A percentile compares a stretch with the other conserved stretches of the same genome.
Conservation (phyloP, 2,329 filamentous ascomycete species). For the Balansia obtecta region DNA sequence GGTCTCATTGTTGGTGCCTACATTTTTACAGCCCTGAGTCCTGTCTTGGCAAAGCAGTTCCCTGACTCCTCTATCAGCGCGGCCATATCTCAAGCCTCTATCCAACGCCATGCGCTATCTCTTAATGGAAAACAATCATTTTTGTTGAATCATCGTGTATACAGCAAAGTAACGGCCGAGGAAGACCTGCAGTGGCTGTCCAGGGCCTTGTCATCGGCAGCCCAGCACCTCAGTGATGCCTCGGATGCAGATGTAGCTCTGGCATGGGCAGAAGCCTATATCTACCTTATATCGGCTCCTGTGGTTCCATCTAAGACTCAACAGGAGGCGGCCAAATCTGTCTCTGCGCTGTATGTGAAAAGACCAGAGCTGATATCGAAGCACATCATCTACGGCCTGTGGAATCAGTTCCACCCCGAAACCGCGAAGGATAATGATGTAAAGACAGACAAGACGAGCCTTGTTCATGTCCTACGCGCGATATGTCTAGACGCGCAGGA, state of each 20-base stretch:
- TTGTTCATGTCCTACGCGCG: constrained; percentile 48
- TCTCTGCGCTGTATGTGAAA: constrained; percentile 54
- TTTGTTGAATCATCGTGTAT: constrained; percentile 72
- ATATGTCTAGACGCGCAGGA: constrained; percentile 51
- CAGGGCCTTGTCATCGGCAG: constrained; percentile 53
- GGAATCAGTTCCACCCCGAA: constrained; percentile 63
- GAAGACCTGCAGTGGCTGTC: constrained; percentile 72
- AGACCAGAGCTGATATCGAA: constrained; percentile 45
- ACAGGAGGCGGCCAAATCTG: constrained; percentile 44
- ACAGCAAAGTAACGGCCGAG: constrained; percentile 60
- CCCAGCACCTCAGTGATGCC: constrained; percentile 39
- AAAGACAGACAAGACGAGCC: constrained; percentile 50
- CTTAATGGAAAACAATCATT: constrained; percentile 77
- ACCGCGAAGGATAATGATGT: constrained; percentile 66
- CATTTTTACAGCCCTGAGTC: constrained; percentile 54
- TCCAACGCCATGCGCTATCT: constrained; percentile 53
- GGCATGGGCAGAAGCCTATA: constrained; percentile 73
- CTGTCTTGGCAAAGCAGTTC: constrained; percentile 39
- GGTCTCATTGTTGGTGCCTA: constrained; percentile 73
- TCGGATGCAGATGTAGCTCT: constrained; percentile 37
- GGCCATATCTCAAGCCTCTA: constrained; percentile 42
- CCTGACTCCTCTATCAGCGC: constrained; percentile 36
- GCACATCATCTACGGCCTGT: constrained; percentile 61
- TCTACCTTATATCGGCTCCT: constrained; percentile 62
- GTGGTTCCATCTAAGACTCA: constrained; percentile 49